Evolutionary conservation across 1,139 yeast species (phyloP), one percentile per base, ranked within the genome.

Genomic region (Debaryomyces psychrophilus): DNA sequence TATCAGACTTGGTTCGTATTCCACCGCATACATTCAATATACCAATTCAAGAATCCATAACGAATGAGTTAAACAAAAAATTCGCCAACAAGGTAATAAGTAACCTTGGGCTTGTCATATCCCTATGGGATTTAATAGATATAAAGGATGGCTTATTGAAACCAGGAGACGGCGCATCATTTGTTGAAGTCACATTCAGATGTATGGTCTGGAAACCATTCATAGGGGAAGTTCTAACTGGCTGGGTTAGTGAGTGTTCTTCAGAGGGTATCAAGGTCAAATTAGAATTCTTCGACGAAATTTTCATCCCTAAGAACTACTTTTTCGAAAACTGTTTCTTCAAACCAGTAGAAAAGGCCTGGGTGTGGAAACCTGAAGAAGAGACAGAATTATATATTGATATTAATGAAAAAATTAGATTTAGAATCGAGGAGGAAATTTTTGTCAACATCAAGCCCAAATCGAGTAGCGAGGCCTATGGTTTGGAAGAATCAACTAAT

Each of bases 81-180:
- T 90, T 84, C 61, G 82, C 96, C 48, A 92, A 93, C 68, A 87
- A 85, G 59, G 82, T 93, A 48, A 79, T 93, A 43, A 85, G 85
- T 48, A 87, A 87, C 58, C 73, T 90, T 22, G 99, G 99, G 0
- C 76, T 95, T 7, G 92, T 90, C 41, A 71, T 95, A 23, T 78
- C 95, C 4, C 76, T 92, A 23, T 93, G 93, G 83, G 99, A 95
- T 62, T 64, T 95, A 4, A 69, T 85, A 48, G 80, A 80, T 26
- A 83, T 87, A 37, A 88, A 88, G 46, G 98, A 93, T 58, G 99
- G 98, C 2, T 74, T 89, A 50, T 75, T 93, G 52, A 86, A 85
- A 57, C 96, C 97, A 2, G 98, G 99, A n/a, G 98, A 93, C 65
- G 99, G 99, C 5, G 90, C 93, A 1, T 79, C 93, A 2, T 92